A percentile compares a stretch with the other conserved stretches of the same genome.
These are phyloP conservation scores for Apophysomyces elegans DNA, from an alignment of 371 early-diverging fungal genomes.

Conservation along the genomic window DNA sequence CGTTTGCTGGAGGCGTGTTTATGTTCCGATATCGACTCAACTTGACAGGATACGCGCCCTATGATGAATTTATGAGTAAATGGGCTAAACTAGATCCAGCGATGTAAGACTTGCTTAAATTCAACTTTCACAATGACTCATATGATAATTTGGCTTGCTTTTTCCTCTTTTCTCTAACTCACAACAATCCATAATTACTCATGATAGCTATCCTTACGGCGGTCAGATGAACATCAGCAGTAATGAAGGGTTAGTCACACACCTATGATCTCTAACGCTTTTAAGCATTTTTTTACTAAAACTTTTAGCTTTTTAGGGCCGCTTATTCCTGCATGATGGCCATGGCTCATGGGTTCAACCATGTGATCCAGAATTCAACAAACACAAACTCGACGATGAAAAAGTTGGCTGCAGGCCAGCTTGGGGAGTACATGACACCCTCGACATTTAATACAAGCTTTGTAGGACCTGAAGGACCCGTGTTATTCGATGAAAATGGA, in stretches of 20 bases:
- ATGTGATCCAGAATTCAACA: slow-evolving; percentile 37
- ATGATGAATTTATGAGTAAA: slow-evolving; percentile 46
- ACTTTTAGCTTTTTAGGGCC: slow-evolving; percentile 11
- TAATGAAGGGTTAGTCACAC: slow-evolving; percentile 36
- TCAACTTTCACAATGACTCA: too few relatives aligned
- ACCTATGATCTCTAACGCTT: not conserved
- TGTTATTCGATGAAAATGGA: slow-evolving; percentile 60
- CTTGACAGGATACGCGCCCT: slow-evolving; percentile 49
- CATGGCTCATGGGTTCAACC: slow-evolving; percentile 54
- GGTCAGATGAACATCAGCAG: slow-evolving; percentile 38
- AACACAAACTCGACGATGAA: slow-evolving; percentile 24
- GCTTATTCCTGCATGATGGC: slow-evolving; percentile 64
- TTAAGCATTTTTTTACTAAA: not conserved
- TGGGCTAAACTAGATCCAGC: slow-evolving; percentile 50
- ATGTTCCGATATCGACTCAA: slow-evolving; percentile 34
- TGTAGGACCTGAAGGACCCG: slow-evolving; percentile 61
- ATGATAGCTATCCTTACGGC: slow-evolving; percentile 36
- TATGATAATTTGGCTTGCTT: not conserved
- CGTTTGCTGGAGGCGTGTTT: slow-evolving; percentile 53
- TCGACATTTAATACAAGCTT: slow-evolving; percentile 53
- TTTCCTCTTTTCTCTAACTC: not conserved
- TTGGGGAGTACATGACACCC: slow-evolving; percentile 39
- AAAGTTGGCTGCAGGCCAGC: slow-evolving; percentile 30
- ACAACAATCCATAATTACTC: too few relatives aligned
- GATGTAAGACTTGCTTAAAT: slow-evolving; percentile 34